Conservation (phyloP, 2,329 filamentous ascomycete genomes). For the Diaporthe vexans region DNA sequence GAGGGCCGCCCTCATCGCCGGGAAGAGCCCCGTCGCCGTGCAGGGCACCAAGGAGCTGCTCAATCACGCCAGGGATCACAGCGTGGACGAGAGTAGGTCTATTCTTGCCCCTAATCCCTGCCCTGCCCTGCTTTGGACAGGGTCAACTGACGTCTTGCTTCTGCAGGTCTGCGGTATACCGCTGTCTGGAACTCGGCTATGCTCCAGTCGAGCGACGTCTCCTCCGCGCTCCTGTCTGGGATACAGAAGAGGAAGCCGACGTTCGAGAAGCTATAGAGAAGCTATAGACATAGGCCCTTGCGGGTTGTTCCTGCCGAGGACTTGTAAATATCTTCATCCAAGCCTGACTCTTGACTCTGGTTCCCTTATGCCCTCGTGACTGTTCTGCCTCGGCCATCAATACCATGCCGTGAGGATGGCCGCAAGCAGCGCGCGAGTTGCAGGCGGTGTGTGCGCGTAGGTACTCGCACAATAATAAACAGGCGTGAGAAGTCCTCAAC, state of each 20-base stretch:
- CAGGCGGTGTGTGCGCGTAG: neutral
- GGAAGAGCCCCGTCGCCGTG: slow-evolving; percentile 89
- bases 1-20: slow-evolving; percentile 75
- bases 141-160: slow-evolving; percentile 28
- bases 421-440: neutral
- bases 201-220: slow-evolving; percentile 84
- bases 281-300: slow-evolving; percentile 63
- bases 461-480: neutral
- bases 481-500: neutral
- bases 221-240: slow-evolving; percentile 80
- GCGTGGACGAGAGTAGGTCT: slow-evolving; percentile 78
- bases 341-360: neutral
- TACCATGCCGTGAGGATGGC: neutral
- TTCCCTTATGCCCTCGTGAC: neutral
- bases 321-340: neutral
- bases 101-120: slow-evolving; percentile 26
- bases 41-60: slow-evolving; percentile 90
- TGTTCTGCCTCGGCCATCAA: neutral
- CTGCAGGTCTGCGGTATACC: slow-evolving; percentile 81
- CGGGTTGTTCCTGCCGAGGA: neutral
- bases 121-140: slow-evolving; percentile 1
- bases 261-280: slow-evolving; percentile 93
- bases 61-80: slow-evolving; percentile 84
- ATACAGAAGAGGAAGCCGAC: slow-evolving; percentile 83
- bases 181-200: slow-evolving; percentile 88